Evolutionary conservation across 345 rosid species (phyloP), one percentile per base, ranked within the genome.

Genomic region (Eucalyptus viminalis): DNA sequence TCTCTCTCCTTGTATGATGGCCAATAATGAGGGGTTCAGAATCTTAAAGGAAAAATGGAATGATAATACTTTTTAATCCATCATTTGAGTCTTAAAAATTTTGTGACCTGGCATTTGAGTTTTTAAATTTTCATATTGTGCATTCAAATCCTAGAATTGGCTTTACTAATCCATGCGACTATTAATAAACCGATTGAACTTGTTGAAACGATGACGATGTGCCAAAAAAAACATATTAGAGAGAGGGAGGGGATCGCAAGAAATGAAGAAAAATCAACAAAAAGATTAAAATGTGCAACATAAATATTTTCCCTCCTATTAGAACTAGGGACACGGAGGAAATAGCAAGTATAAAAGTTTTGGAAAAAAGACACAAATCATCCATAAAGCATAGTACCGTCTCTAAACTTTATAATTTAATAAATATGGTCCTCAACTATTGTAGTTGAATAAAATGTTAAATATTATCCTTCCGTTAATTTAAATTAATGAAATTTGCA

Each of bases 321-420:
- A 72, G 22, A 37, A 34, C 5, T 10, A 19, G 3, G 25, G 45
- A 17, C 25, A 2, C 1, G 1, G 29, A 56, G 29, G 62, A 56
- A 56, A 24, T 56, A 24, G 10, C 13, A 25, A 56, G 62, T 56
- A 56, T 4, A 9, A 56, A 0, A 56, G 2, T 24, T 56, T 24
- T 2, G 13, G 1, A 56, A 56, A 56, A 56, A 24, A 1, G 1
- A 56, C 3, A 10, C 13, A 56, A 56, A 56, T 56, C 2, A 56
- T 56, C 5, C 6, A 5, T 10, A 56, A 56, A 56, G 3, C 24
- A 10, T 22, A 56, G 1, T 24, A 2, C 4, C 5, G 0, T 21
- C 4, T 21, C 58, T 53, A 8, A 2, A 53, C 0, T 53, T 21
- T 53, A 53, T 53, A 19, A 53, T 21, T 19, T 53, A 21, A 53